Base-by-base conservation (phyloP, 1,284 basidiomycete genomes). In the Ganoderma leucocontextum region DNA sequence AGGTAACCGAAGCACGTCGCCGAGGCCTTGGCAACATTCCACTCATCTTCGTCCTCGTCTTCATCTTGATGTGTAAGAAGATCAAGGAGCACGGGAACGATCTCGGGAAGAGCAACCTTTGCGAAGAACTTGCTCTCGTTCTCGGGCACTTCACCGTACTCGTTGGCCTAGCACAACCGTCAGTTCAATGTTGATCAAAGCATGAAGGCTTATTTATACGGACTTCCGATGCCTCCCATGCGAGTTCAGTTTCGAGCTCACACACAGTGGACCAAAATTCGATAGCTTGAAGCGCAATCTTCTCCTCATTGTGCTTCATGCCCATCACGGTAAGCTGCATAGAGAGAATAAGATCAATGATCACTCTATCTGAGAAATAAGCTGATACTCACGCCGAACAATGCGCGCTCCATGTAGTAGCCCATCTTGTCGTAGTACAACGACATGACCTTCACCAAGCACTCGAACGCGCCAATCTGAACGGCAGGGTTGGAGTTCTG, bases 201-300 rank as follows among this genome's bases (percentile, higher is more conserved):
- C 15, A 19, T 33, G 38, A 36, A 29, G 41, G 22, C 58, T 33
- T 15, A 49, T 15, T 15, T 49, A 36, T n/a, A 78, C 84, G 70
- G 75, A 95, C 95, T 84, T 99, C 97, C 73, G 94, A 91, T 0
- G 95, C 93, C 79, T 99, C 96, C 72, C 96, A 88, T n/a, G 92
- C 91, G 66, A 99, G 84, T 72, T 98, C 96, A 59, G 96, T 92
- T 81, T 99, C 97, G 80, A 98, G 95, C 79, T 99, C 97, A 78
- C 97, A 99, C 8, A 99, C 97, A 5, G 97, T 99, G 4, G 96
- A 96, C 97, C 98, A 99, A 82, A 99, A 99, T 78, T 99, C 97
- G 72, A 99, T 94, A 22, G 98, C 98, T 81, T 99, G 97, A 47
- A 98, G 83, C 0, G 96, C 95, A 25, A 99, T 97, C 17, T 90